Conservation (phyloP, 306 rosid species). For the Mimosa bimucronata region DNA sequence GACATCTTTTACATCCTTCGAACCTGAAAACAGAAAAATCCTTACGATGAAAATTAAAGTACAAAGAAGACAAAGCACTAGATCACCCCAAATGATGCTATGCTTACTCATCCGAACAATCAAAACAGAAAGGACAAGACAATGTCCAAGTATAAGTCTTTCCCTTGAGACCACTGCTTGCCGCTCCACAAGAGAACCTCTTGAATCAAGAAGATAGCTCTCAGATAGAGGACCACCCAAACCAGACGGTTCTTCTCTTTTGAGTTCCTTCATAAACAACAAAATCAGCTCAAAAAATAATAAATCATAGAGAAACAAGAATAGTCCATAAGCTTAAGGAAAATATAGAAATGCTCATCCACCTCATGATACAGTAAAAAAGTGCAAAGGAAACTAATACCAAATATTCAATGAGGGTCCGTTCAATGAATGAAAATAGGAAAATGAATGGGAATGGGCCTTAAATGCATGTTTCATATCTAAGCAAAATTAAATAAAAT, state of each 20-base stretch:
- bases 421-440: no score
- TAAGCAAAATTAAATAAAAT: no score
- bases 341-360: constrained; percentile 20
- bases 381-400: background rate
- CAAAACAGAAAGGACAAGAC: constrained; percentile 82
- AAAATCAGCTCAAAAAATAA: constrained; percentile 15
- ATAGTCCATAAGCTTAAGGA: constrained; percentile 4
- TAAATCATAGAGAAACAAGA: background rate
- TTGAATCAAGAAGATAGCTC: constrained; percentile 82
- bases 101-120: constrained; percentile 79
- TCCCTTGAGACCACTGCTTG: constrained; percentile 89
- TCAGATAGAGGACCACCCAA: constrained; percentile 92
- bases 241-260: constrained; percentile 94
- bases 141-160: constrained; percentile 90
- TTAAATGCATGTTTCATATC: no score
- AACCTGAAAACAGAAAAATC: constrained; percentile 56
- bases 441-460: no score
- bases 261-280: constrained; percentile 73
- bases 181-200: constrained; percentile 96
- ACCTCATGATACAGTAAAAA: background rate
- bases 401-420: background rate
- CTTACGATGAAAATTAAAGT: constrained; percentile 22
- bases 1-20: constrained; percentile 77
- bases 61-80: constrained; percentile 7
- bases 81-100: constrained; percentile 28